Base-by-base conservation (phyloP, 495 filamentous ascomycete genomes). In the Xylaria castorea region DNA sequence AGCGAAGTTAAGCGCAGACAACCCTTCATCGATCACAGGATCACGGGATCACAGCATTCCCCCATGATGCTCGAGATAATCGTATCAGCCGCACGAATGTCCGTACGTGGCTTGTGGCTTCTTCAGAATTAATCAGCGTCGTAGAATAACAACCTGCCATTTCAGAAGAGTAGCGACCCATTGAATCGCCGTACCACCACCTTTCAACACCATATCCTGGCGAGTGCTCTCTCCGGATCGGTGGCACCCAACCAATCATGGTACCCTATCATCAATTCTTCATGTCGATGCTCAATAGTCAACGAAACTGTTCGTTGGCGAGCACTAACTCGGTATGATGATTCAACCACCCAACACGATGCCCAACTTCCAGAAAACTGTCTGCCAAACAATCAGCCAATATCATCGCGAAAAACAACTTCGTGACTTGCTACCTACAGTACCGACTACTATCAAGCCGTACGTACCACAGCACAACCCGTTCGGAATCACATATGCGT, bases 401-500 rank as follows among this genome's bases (percentile, higher is more conserved):
- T 34, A 20, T 5, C 1, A 34, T 58, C 14, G 27, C 11, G 38
- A 58, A 7, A 20, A n/a, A n/a, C 46, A 51, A 25, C n/a, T 25
- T 25, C n/a, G 30, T 16, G 4, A 55, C 25, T 30, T 30, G 25
- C 0, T 9, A 50, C 5, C 48, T 51, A 22, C 18, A 5, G 18
- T 30, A 27, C 22, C 51, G 51, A 14, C 11, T 55, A 18, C 5
- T 57, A 64, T 64, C 42, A 36, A 61, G 18, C 38, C 38, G 58
- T 30, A 25, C 36, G 30, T 34, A 42, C 38, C 61, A 27, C 61
- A 63, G 42, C 16, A 57, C 53, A 57, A 57, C 25, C 11, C 22
- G 53, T 57, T 27, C 44, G 64, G 64, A 53, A 66, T 44, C 64
- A 65, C 62, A 65, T n/a, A n/a, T n/a, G n/a, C n/a, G n/a, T n/a